Percentiles rank a stretch among this genome's conserved stretches.
phyloP scores from a whole-genome alignment of 2,329 filamentous ascomycete genomes.

The Didymella glomerata region DNA sequence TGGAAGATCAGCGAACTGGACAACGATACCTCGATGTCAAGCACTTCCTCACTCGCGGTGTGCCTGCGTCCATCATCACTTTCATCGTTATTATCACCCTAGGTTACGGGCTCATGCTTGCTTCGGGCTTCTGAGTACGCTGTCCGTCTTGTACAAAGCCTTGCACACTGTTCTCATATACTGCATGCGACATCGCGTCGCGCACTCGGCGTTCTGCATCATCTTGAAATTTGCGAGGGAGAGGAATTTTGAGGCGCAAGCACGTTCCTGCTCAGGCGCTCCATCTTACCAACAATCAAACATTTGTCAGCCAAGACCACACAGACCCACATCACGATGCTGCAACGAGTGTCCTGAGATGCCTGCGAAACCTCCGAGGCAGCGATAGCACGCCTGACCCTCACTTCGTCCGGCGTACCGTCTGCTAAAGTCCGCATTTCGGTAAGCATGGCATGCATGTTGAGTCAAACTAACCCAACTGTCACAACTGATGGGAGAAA shows the following conservation, averaged over 20 bases:
- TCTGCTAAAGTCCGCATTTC: background rate
- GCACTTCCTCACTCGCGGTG: slow-evolving; percentile 93
- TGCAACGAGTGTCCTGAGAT: background rate
- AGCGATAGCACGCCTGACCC: background rate
- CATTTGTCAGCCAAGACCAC: slow-evolving; percentile 1
- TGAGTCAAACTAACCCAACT: background rate
- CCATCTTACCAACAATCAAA: slow-evolving; percentile 3
- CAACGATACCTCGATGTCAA: slow-evolving; percentile 90
- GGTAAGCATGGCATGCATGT: background rate
- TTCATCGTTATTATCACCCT: slow-evolving; percentile 84
- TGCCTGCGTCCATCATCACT: slow-evolving; percentile 84
- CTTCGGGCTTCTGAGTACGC: slow-evolving; percentile 67
- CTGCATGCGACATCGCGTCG: slow-evolving; percentile 17
- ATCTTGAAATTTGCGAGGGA: background rate
- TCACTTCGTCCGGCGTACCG: background rate
- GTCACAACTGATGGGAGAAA: too few relatives aligned
- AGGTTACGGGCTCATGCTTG: slow-evolving; percentile 88
- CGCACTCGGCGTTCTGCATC: slow-evolving; percentile 8
- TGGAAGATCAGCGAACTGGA: slow-evolving; percentile 90
- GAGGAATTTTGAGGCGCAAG: background rate
- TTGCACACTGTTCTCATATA: slow-evolving; percentile 7
- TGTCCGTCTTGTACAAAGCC: slow-evolving; percentile 8
- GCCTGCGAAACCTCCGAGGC: background rate
- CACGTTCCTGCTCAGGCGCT: slow-evolving; percentile 1
- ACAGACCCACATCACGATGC: background rate